These are phyloP conservation scores for Pelargonium exstipulatum DNA, from an alignment of 441 rosid species.

Conservation along the genomic window DNA sequence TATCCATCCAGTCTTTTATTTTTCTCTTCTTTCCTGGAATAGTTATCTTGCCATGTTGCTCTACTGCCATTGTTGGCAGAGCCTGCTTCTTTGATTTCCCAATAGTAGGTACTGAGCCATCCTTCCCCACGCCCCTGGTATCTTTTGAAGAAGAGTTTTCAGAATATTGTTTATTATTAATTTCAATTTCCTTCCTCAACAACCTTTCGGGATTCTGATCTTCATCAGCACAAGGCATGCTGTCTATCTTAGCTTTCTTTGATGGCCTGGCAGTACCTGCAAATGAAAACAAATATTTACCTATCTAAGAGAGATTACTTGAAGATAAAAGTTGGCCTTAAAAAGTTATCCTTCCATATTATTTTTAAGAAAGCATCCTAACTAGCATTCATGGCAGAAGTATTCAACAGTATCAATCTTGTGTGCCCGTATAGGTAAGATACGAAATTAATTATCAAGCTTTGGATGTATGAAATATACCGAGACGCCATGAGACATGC, in stretches of 20 bases:
- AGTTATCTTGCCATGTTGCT: slow-evolving; percentile 4
- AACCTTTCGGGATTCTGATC: slow-evolving; percentile 1
- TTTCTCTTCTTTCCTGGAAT: slow-evolving; percentile 11
- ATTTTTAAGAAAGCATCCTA: neutral
- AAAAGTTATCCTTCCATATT: neutral
- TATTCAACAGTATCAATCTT: slow-evolving; percentile 1
- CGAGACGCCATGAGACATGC: too few relatives aligned
- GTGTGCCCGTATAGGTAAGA: neutral
- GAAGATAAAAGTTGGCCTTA: neutral
- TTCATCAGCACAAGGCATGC: slow-evolving; percentile 6
- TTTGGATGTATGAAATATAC: too few relatives aligned
- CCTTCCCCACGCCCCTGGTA: slow-evolving; percentile 1
- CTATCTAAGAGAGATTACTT: neutral
- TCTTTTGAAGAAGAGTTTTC: slow-evolving; percentile 2
- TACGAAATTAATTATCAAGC: neutral
- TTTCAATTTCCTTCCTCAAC: slow-evolving; percentile 1
- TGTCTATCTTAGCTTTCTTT: slow-evolving; percentile 6
- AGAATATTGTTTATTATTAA: neutral
- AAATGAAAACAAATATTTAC: slow-evolving; percentile 1
- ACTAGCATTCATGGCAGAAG: neutral
- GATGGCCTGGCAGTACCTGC: slow-evolving; percentile 7
- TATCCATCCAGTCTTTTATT: slow-evolving; percentile 2
- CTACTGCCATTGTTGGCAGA: neutral
- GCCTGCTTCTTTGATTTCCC: slow-evolving; percentile 6
- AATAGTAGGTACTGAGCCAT: slow-evolving; percentile 4